phyloP scores from a whole-genome alignment of 23 red algal genomes.

The Gracilaria vermiculophylla region DNA sequence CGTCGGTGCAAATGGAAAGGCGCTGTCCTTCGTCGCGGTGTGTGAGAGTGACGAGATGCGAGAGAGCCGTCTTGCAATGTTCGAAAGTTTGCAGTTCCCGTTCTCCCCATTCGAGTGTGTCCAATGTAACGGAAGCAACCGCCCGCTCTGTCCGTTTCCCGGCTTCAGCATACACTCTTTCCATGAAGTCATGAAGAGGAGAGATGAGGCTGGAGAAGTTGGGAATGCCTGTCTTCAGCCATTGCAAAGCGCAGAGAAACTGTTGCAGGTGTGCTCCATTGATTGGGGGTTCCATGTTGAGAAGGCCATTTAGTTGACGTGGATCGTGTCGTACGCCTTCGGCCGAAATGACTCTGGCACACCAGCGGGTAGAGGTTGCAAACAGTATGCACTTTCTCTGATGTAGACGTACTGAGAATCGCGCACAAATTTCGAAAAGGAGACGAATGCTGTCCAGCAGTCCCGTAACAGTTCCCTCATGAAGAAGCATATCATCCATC shows the following conservation, averaged over 20 bases:
- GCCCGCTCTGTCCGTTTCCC: not conserved
- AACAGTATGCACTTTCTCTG: conserved; percentile 18
- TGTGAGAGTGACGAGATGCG: not conserved
- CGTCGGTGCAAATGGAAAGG: too few species aligned
- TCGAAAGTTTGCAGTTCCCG: not conserved
- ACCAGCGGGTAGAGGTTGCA: not conserved
- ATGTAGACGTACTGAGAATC: not conserved
- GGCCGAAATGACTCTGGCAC: not conserved
- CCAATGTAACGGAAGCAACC: not conserved
- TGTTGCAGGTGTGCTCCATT: conserved; percentile 31
- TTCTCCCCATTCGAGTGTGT: not conserved
- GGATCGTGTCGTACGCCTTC: not conserved
- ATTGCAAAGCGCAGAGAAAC: conserved; percentile 3
- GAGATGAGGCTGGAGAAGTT: not conserved
- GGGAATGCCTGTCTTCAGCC: not conserved
- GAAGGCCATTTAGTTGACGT: not conserved
- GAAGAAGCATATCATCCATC: conserved; percentile 10
- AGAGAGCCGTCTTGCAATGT: not conserved
- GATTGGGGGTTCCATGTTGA: conserved; percentile 11
- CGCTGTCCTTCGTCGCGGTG: conserved; percentile 2
- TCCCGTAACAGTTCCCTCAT: not conserved
- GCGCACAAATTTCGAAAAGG: not conserved
- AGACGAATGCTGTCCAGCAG: not conserved
- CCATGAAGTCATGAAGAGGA: conserved; percentile 15
- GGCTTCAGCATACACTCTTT: not conserved